Evolutionary conservation across 352 stramenopile species (phyloP), one percentile per base, ranked within the genome.

Genomic region (Pythium folliculosum): DNA sequence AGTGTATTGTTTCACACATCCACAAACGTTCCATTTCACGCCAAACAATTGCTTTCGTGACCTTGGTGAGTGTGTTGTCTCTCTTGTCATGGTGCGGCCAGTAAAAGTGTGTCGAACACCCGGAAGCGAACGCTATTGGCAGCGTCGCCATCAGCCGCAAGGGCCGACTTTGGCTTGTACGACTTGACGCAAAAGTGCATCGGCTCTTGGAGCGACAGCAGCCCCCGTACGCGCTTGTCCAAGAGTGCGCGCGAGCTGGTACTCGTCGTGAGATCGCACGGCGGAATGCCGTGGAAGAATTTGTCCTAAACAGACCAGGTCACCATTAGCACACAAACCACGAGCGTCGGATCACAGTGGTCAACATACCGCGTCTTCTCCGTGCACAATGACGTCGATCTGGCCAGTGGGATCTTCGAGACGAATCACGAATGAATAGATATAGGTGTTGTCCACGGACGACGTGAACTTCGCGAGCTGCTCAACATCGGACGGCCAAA

Each of bases 151-250:
- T 49, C 14, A 17, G 23, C 23, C 25, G 30, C 22, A 47, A 57
- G 48, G 43, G 76, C 30, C 59, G 74, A 14, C 54, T 67, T 47
- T 64, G 75, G 22, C 35, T 76, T 62, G 64, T 92, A 93, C 9
- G 83, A 85, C 57, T 93, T 93, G 55, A 93, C 73, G 19, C 85
- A 93, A 56, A 79, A 92, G 49, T 92, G 81, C 2, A 82, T 59
- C 4, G 62, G 44, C 8, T 76, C 50, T 0, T 54, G 32, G 2
- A 53, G 53, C 9, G 44, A 25, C 9, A 85, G 17, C 43, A 93
- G 54, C 16, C 76, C 73, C 9, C n/a, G 43, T 1, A 91, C 55
- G 0, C 78, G 71, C 63, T 91, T 86, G 43, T 86, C 53, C 7
- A 93, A 57, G 23, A 91, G 56, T 10, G 37, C 21, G 21, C 76